Evolutionary conservation across 2,329 filamentous ascomycete species (phyloP), one percentile per base, ranked within the genome.

Genomic region (Aspergillus puulaauensis): DNA sequence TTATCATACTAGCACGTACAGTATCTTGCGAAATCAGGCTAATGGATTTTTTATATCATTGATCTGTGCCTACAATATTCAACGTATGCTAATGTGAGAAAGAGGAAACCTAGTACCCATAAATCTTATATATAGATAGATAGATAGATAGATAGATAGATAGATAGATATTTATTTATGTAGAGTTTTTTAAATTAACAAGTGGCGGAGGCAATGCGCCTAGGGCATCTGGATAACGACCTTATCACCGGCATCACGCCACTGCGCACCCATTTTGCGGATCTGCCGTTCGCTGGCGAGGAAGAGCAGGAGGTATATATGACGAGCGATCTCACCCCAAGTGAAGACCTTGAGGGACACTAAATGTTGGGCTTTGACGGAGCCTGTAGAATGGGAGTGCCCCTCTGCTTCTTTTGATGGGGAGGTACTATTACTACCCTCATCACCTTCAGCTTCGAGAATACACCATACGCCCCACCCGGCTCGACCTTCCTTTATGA

Each of bases 261-360:
- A 96, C 48, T 76, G 76, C 14, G 84, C 78, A 0, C 82, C 82
- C 8, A 82, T 82, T 6, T 77, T 78, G 58, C 83, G 81, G 15
- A 93, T 73, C 59, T 80, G 80, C 33, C 88, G 81, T 56, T 84
- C 80, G 65, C 88, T 93, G 0, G 86, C 89, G 14, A 92, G 74
- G 69, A 90, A 93, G 0, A 96, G 73, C 40, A 93, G 71, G 4
- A 95, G 74, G 71, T 91, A 96, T 35, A 90, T 80, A 66, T 96
- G 88, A 54, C 85, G 82, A 0, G 85, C 84, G 0, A 91, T 77
- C 61, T 88, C 83, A 0, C 90, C 92, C 87, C 90, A 96, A 68
- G 90, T 90, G 69, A 90, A 95, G 1, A 93, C 72, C 35, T 86
- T 82, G 2, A 96, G 70, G 1, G 63, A 72, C 56, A 79, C 75